Evolutionary conservation across 1,284 basidiomycete genomes (phyloP).

Genomic region (Meira nashicola): DNA sequence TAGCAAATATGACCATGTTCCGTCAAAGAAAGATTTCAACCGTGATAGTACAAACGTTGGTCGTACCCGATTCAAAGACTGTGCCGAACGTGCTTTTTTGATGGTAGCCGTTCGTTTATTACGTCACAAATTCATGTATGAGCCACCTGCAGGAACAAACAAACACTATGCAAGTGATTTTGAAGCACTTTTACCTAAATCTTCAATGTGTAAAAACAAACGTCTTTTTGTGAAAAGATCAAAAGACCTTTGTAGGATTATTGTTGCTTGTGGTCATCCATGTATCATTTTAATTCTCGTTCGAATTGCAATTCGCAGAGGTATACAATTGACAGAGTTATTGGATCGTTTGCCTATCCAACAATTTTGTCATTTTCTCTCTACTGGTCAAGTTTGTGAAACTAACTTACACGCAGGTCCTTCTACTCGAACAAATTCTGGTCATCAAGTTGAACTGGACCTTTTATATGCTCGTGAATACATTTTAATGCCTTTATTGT

Average conservation of each 20-base stretch:
- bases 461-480: not conserved
- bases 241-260: constrained; percentile 1
- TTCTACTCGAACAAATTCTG: no score
- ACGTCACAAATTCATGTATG: not conserved
- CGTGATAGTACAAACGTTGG: no score
- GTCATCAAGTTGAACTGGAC: not conserved
- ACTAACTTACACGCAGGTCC: not conserved
- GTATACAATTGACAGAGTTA: not conserved
- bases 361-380: constrained; percentile 2
- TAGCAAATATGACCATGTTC: no score
- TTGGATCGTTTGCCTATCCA: not conserved
- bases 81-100: not conserved
- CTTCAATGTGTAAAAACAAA: not conserved
- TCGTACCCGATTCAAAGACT: not conserved
- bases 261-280: constrained; percentile 6
- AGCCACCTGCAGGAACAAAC: not conserved
- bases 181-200: not conserved
- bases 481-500: not conserved
- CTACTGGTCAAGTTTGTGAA: not conserved
- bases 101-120: not conserved
- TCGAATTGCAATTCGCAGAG: not conserved
- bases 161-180: not conserved
- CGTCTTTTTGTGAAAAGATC: not conserved
- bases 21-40: no score
- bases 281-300: not conserved